A percentile compares a stretch with the other conserved stretches of the same genome.
Evolutionary conservation across 306 rosid genomes (phyloP).

Genomic region (Senna tora): DNA sequence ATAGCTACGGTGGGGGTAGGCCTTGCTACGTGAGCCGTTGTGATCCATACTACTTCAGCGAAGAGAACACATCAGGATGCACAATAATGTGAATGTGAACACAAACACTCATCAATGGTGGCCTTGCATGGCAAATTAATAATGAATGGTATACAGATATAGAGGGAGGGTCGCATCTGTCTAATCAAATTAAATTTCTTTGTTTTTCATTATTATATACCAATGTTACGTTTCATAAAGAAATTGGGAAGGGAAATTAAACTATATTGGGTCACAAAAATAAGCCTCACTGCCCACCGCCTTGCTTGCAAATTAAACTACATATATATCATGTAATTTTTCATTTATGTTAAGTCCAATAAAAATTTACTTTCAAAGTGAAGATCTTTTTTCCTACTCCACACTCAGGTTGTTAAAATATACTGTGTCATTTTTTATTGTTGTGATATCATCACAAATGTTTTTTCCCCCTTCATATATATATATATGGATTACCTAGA

Average conservation of each 20-base stretch:
- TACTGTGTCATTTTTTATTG: no score
- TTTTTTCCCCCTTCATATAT: no score
- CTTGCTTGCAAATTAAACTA: neutral
- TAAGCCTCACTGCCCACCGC: neutral
- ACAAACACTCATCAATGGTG: neutral
- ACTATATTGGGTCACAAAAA: neutral
- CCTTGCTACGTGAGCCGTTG: conserved; percentile 40
- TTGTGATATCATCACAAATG: no score
- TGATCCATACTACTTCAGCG: neutral
- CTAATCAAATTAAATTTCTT: neutral
- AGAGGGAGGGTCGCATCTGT: neutral
- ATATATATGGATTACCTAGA: no score
- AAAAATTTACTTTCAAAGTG: no score
- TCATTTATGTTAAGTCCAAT: no score
- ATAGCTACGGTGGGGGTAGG: conserved; percentile 61
- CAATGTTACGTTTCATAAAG: neutral
- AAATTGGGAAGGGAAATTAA: neutral
- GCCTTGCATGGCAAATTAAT: neutral
- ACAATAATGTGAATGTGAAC: neutral
- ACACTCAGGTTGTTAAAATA: no score
- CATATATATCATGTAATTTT: no score
- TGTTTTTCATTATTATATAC: neutral
- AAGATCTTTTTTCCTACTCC: no score
- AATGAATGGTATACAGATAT: neutral
- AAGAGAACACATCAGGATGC: neutral